Percentiles rank a stretch among this genome's conserved stretches.
phyloP scores from a whole-genome alignment of 176 grass and related monocot species.

The Stipa capillata region DNA sequence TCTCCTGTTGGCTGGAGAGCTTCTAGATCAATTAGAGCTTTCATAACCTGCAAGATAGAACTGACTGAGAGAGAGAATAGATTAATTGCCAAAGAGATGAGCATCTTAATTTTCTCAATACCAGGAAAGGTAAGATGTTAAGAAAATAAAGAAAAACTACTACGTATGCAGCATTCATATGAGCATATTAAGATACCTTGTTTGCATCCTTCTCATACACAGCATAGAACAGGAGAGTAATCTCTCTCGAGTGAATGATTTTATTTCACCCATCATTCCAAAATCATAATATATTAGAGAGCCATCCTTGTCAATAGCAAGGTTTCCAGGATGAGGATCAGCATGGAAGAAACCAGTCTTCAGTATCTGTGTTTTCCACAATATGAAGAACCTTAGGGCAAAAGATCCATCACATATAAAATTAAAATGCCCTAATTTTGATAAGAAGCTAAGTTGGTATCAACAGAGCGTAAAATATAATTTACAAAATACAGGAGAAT shows the following conservation, averaged over 20 bases:
- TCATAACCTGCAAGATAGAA: slow-evolving; percentile 67
- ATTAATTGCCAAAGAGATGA: background rate
- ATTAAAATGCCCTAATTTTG: background rate
- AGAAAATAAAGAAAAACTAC: background rate
- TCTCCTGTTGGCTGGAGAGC: slow-evolving; percentile 87
- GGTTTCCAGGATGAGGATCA: slow-evolving; percentile 96
- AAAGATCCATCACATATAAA: slow-evolving; percentile 8
- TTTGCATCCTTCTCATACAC: slow-evolving; percentile 94
- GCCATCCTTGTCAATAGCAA: slow-evolving; percentile 80
- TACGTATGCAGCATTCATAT: background rate
- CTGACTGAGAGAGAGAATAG: background rate
- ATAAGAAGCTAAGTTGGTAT: background rate
- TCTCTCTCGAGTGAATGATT: slow-evolving; percentile 89
- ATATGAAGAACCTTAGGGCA: slow-evolving; percentile 6
- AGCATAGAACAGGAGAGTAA: slow-evolving; percentile 93
- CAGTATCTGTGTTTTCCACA: slow-evolving; percentile 65
- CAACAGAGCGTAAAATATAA: background rate
- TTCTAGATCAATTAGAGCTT: slow-evolving; percentile 89
- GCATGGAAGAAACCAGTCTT: slow-evolving; percentile 95
- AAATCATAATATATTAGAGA: slow-evolving; percentile 98
- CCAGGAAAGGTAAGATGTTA: background rate
- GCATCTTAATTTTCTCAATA: slow-evolving; percentile 15
- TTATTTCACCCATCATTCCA: slow-evolving; percentile 99
- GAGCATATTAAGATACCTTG: slow-evolving; percentile 53
- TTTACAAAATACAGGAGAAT: background rate